A percentile compares a stretch with the other conserved stretches of the same genome.
phyloP scores from a whole-genome alignment of 176 grass and related monocot genomes.

The Musa beccarii region DNA sequence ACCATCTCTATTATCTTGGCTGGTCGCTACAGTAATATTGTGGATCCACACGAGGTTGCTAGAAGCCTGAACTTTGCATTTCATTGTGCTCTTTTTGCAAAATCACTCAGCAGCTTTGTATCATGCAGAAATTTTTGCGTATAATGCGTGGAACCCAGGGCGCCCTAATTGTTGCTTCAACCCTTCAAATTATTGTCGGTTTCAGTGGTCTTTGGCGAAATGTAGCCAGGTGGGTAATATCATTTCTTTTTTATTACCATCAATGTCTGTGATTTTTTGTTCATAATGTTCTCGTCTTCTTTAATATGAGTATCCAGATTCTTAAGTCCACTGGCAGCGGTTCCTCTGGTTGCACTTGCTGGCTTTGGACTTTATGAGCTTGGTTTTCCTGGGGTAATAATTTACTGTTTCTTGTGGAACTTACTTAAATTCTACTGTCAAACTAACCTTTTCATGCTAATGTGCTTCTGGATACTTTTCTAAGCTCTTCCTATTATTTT shows the following conservation, averaged over 20 bases:
- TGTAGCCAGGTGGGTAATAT: constrained; percentile 61
- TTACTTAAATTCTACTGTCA: constrained; percentile 1
- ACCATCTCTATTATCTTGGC: constrained; percentile 95
- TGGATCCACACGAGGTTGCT: constrained; percentile 63
- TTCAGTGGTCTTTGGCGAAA: constrained; percentile 99
- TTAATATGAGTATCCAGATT: constrained; percentile 36
- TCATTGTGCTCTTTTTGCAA: constrained; percentile 3
- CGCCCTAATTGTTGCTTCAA: constrained; percentile 86
- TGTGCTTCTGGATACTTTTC: background rate
- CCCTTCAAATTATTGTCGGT: constrained; percentile 90
- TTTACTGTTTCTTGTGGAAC: background rate
- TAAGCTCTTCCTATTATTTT: constrained; percentile 5
- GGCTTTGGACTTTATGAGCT: constrained; percentile 94
- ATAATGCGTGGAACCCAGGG: constrained; percentile 98
- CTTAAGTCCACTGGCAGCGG: constrained; percentile 79
- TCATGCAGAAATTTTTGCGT: constrained; percentile 69
- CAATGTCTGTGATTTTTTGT: background rate
- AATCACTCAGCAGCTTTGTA: constrained; percentile 23
- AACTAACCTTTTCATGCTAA: constrained; percentile 2
- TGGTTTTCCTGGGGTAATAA: constrained; percentile 80
- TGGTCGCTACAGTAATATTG: constrained; percentile 68
- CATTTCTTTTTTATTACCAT: constrained; percentile 3
- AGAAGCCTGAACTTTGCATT: constrained; percentile 11
- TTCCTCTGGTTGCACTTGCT: constrained; percentile 72
- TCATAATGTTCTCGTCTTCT: constrained; percentile 13